These are phyloP conservation scores for Mortierella sp. DNA, from an alignment of 371 early-diverging fungal genomes.

Conservation along the genomic window DNA sequence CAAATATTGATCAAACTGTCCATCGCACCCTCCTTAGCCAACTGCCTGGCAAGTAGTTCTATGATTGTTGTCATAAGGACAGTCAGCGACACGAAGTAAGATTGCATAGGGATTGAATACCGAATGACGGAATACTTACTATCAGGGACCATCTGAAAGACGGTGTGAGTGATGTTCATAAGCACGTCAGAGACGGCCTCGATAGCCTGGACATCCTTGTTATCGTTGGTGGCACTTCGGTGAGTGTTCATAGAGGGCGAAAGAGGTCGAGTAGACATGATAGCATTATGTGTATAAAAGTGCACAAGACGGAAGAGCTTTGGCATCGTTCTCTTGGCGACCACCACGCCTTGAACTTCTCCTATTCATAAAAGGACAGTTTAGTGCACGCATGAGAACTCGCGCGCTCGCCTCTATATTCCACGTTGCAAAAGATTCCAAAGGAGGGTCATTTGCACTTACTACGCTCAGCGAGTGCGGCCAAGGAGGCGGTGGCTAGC, in stretches of 20 bases:
- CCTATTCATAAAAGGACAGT: constrained; percentile 14
- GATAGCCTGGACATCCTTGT: constrained; percentile 23
- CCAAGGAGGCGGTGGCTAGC: constrained; percentile 63
- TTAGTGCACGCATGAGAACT: not conserved
- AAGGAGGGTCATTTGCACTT: constrained; percentile 7
- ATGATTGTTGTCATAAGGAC: not conserved
- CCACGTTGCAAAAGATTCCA: not conserved
- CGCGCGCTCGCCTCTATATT: too few species aligned
- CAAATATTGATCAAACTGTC: constrained; percentile 44
- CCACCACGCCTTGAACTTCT: constrained; percentile 23
- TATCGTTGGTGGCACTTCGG: constrained; percentile 25
- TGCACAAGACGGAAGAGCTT: constrained; percentile 33
- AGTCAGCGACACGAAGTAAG: not conserved
- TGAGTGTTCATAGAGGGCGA: constrained; percentile 24
- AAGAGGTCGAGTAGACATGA: constrained; percentile 20
- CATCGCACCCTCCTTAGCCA: constrained; percentile 40
- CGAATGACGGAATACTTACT: constrained; percentile 22
- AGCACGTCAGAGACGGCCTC: constrained; percentile 29
- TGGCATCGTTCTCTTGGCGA: constrained; percentile 47
- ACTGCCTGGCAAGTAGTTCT: constrained; percentile 32
- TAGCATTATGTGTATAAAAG: constrained; percentile 18
- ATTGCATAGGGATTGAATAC: not conserved
- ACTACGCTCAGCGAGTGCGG: constrained; percentile 45
- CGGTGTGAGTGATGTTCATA: constrained; percentile 46
- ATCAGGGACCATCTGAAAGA: constrained; percentile 42